Evolutionary conservation across 2,329 filamentous ascomycete species (phyloP), one percentile per base, ranked within the genome.

Genomic region (Lanzia echinophila): DNA sequence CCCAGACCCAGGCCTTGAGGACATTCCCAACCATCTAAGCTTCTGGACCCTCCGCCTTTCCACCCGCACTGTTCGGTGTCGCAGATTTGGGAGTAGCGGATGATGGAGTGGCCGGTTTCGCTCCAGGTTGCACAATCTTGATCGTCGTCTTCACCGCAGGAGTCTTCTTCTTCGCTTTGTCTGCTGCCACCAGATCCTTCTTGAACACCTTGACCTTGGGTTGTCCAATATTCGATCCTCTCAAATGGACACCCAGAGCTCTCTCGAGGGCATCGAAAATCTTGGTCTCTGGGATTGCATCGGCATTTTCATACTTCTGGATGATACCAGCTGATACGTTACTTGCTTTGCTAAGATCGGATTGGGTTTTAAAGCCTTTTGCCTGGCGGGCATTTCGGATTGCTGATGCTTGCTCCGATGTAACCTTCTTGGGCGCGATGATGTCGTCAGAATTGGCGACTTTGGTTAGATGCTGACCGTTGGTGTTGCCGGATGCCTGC

Each of bases 401-500:
- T 61, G 86, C 88, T 62, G 88, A 83, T 66, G 88, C 90, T 61
- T 97, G 89, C 54, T 81, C 78, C 67, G 80, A 79, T 69, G 90
- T 90, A 56, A 96, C 79, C 45, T 90, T 95, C 77, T 95, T 95
- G 68, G 90, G 91, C 78, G 96, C 96, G 74, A 97, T 86, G 75
- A 96, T 96, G 71, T 96, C 94, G 78, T 97, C 91, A 70, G 84
- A 86, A 64, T 92, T 91, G 79, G 97, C 94, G 72, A 99, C 91
- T 79, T 97, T 96, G 63, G 94, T 97, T 62, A 97, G 80, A 70
- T 89, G 91, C 76, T 99, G 94, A 65, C 94, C 94, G 75, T 97
- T 92, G 62, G 78, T 66, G 51, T 69, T 78, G 58, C 77, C 78
- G 66, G 76, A 73, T 60, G 76, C 69, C 74, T 79, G 19, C 8